Evolutionary conservation across 2,329 filamentous ascomycete genomes (phyloP), one percentile per base, ranked within the genome.

Genomic region (Alternaria viburni): DNA sequence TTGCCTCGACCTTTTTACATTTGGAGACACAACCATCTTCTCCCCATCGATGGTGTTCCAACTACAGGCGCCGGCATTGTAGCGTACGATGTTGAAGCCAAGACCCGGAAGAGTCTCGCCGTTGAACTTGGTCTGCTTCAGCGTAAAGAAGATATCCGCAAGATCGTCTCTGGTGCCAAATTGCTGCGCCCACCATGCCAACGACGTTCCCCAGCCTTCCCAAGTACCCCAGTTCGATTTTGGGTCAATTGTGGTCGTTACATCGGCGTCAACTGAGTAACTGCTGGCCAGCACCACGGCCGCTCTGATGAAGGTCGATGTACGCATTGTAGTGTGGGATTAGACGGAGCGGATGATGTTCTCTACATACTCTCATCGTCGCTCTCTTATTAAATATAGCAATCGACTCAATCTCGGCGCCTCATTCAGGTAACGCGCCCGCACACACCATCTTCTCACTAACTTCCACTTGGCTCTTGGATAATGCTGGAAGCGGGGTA

Each of bases 21-120:
- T 63, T n/a, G 57, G 45, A 3, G 61, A 63, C 28, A 56, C 57
- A 0, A 56, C 61, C 61, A 63, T 63, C 7, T 47, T 60, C 4
- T 63, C 45, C 0, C 57, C 58, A 12, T 54, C 51, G 17, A 60
- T 12, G 2, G 51, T 30, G 17, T 63, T 63, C 61, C 61, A 63
- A n/a, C 61, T 63, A 19, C 61, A 63, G n/a, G 61, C 61, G 9
- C 61, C 61, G 15, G 57, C 61, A 11, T 63, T 63, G 15, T 63
- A 63, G 12, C 61, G 61, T n/a, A 49, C 61, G 6, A 60, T 59
- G 8, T 56, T 60, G 32, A 63, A 63, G 26, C 61, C 61, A 10
- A 63, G 32, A 8, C 61, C 61, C 2, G 61, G 57, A 9, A 63
- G 17, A 28, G 55, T 63, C 41, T 56, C 17, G n/a, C 61, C 30